Conservation (phyloP, 1,139 yeast species). For the Protomyces arabidopsidicola region DNA sequence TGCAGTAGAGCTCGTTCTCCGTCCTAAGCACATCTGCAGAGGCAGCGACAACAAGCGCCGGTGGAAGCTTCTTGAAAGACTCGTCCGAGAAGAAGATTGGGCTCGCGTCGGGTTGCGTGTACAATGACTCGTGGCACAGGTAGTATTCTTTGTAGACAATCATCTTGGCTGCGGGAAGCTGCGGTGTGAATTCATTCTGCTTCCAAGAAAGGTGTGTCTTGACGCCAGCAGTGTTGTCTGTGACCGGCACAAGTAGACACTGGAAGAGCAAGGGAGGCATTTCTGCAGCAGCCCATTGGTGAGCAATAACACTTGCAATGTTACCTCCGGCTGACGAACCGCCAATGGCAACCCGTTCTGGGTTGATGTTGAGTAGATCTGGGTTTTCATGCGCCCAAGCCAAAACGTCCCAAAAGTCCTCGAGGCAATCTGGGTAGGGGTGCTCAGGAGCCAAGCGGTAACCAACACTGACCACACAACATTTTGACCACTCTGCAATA, state of each 20-base stretch:
- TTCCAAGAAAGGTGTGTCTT: constrained; percentile 38
- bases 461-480: constrained; percentile 41
- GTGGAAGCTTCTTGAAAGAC: constrained; percentile 45
- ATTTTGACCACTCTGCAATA: constrained; percentile 42
- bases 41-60: constrained; percentile 46
- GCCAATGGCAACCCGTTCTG: constrained; percentile 44
- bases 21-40: constrained; percentile 49
- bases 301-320: constrained; percentile 46
- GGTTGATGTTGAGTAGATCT: constrained; percentile 39
- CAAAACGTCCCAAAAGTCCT: constrained; percentile 44
- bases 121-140: constrained; percentile 43
- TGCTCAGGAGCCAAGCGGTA: constrained; percentile 48
- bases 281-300: constrained; percentile 41
- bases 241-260: constrained; percentile 49
- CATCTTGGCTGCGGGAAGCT: constrained; percentile 50
- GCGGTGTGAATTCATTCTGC: constrained; percentile 46
- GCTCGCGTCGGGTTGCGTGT: constrained; percentile 46
- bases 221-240: constrained; percentile 44
- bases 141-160: constrained; percentile 49
- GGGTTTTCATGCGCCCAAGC: constrained; percentile 35
- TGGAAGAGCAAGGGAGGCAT: constrained; percentile 46
- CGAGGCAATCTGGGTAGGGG: constrained; percentile 49
- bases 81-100: constrained; percentile 47
- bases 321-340: constrained; percentile 54
- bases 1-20: constrained; percentile 47